Conservation (phyloP, 805 yeast species). For the Candida schatavii region DNA sequence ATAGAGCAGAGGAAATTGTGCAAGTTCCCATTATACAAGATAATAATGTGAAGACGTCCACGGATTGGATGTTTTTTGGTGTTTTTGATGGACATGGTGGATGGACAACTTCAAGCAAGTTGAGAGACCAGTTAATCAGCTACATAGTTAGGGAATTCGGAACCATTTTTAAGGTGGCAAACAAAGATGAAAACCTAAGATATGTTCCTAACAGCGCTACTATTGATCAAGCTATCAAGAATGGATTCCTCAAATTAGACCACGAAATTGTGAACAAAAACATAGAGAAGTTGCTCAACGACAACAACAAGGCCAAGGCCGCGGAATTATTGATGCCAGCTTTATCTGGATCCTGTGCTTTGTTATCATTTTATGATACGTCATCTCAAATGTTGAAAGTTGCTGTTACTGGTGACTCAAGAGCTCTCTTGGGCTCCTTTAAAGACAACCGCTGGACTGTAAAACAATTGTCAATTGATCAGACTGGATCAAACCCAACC, state of each 20-base stretch:
- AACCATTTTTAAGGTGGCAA: conserved; percentile 54
- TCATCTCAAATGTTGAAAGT: conserved; percentile 68
- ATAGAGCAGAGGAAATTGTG: conserved; percentile 77
- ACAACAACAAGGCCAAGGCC: conserved; percentile 65
- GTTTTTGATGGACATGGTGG: conserved; percentile 98
- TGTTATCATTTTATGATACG: conserved; percentile 83
- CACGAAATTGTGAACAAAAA: conserved; percentile 80
- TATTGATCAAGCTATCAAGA: conserved; percentile 75
- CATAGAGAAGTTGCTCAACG: conserved; percentile 63
- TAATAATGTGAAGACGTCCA: conserved; percentile 47
- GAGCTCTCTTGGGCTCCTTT: conserved; percentile 82
- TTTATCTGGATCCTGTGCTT: conserved; percentile 90
- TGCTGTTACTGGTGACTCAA: conserved; percentile 95
- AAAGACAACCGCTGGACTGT: conserved; percentile 82
- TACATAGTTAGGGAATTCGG: conserved; percentile 77
- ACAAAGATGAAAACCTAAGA: conserved; percentile 47
- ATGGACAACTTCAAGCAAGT: conserved; percentile 85
- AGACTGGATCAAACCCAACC: conserved; percentile 86
- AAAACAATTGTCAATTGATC: conserved; percentile 81
- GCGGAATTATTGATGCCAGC: conserved; percentile 87
- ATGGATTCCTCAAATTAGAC: conserved; percentile 80
- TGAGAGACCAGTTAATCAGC: conserved; percentile 74
- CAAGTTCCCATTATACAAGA: conserved; percentile 69
- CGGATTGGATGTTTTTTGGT: conserved; percentile 93
- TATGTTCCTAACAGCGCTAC: conserved; percentile 64